A percentile compares a stretch with the other conserved stretches of the same genome.
phyloP scores from a whole-genome alignment of 768 basidiomycete species.

The Lactifluus subvellereus region DNA sequence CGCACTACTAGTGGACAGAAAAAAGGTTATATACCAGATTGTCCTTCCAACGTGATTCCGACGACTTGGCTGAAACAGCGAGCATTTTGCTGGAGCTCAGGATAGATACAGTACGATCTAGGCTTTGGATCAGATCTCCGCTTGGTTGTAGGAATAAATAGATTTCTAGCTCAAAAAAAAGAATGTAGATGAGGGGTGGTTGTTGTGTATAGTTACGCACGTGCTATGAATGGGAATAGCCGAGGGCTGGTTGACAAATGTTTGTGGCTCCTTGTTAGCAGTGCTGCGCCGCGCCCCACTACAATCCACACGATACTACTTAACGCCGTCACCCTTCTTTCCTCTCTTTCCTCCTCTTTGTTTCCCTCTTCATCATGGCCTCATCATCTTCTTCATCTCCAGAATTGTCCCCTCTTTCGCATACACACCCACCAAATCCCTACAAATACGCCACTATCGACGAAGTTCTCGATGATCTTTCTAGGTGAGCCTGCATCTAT shows the following conservation, averaged over 20 bases:
- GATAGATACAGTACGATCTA: too few species aligned
- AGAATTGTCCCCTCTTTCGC: slow-evolving; percentile 48
- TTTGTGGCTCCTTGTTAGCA: slow-evolving; percentile 6
- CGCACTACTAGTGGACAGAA: too few species aligned
- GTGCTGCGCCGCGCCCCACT: slow-evolving; percentile 7
- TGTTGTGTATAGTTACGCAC: neutral
- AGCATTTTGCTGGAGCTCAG: too few species aligned
- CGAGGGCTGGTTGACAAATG: slow-evolving; percentile 18
- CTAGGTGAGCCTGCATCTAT: slow-evolving; percentile 51
- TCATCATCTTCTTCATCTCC: slow-evolving; percentile 77
- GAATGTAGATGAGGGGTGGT: too few species aligned
- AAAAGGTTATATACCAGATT: too few species aligned
- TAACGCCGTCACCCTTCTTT: slow-evolving; percentile 23
- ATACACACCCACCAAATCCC: slow-evolving; percentile 48
- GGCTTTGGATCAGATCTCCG: too few species aligned
- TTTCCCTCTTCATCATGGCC: slow-evolving; percentile 44
- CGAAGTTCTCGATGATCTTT: slow-evolving; percentile 86
- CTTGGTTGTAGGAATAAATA: too few species aligned
- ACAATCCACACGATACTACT: slow-evolving; percentile 27
- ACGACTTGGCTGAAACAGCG: too few species aligned
- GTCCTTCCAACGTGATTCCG: too few species aligned
- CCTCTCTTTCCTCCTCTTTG: slow-evolving; percentile 22
- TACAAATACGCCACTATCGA: slow-evolving; percentile 59
- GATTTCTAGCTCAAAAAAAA: too few species aligned
- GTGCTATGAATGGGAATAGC: slow-evolving; percentile 18